Conservation (phyloP, 148 eudicot species). For the Diospyros lotus region DNA sequence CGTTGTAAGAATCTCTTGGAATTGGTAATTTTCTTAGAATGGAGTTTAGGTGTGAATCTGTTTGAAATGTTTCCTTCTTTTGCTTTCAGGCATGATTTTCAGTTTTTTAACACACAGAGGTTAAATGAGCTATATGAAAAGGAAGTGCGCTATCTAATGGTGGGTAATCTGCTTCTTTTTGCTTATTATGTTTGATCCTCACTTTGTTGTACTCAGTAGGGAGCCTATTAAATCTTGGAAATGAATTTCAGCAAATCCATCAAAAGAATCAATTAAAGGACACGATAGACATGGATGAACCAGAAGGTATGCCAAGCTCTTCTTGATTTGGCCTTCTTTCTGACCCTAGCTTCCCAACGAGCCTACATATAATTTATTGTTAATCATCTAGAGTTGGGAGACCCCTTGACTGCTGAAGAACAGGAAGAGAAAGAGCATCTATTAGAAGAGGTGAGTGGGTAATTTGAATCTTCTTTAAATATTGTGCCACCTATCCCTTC, state of each 20-base stretch:
- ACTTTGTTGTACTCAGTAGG: not conserved
- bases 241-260: conserved; percentile 46
- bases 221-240: no score
- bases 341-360: not conserved
- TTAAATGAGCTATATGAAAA: conserved; percentile 91
- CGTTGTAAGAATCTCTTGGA: conserved; percentile 51
- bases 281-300: conserved; percentile 89
- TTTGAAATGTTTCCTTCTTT: conserved; percentile 4
- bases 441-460: conserved; percentile 56
- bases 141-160: conserved; percentile 96
- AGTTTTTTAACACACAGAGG: conserved; percentile 92
- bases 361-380: conserved; percentile 15
- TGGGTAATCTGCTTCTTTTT: conserved; percentile 25
- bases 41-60: not conserved
- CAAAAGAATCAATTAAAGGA: conserved; percentile 90
- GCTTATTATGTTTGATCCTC: not conserved
- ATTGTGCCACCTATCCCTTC: not conserved
- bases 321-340: not conserved
- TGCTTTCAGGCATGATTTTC: conserved; percentile 85
- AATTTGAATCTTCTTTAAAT: not conserved
- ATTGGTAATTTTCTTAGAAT: not conserved
- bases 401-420: conserved; percentile 94
- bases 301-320: conserved; percentile 55
- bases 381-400: conserved; percentile 58
- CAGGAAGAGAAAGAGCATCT: conserved; percentile 91